Evolutionary conservation across 2,329 filamentous ascomycete genomes (phyloP).

Genomic region (Arthrobotrys megalospora): DNA sequence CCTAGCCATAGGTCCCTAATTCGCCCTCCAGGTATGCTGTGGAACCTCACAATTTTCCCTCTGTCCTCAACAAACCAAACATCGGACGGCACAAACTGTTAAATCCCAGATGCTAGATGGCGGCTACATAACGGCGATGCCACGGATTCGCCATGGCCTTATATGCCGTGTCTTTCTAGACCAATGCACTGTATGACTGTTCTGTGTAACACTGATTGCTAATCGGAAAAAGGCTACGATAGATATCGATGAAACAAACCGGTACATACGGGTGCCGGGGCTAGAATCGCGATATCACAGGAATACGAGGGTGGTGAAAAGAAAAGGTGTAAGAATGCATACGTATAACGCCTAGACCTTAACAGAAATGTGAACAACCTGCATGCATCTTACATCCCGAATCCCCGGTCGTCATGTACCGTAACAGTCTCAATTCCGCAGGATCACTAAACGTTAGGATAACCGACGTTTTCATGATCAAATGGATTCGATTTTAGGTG

Average conservation of each 20-base stretch:
- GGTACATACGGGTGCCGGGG: too few species aligned
- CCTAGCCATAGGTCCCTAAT: too few species aligned
- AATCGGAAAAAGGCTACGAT: background rate
- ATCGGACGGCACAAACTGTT: background rate
- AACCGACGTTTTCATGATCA: too few species aligned
- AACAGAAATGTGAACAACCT: background rate
- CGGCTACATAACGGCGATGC: conserved; percentile 1
- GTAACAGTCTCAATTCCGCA: background rate
- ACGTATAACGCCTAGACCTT: too few species aligned
- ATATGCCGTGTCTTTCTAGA: background rate
- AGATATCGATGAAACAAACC: background rate
- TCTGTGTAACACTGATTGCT: conserved; percentile 15
- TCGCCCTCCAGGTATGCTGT: background rate
- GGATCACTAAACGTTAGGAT: conserved; percentile 5
- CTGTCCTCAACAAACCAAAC: background rate
- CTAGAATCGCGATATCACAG: too few species aligned
- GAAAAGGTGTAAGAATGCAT: too few species aligned
- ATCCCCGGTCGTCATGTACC: background rate
- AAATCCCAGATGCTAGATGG: background rate
- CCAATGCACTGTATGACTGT: conserved; percentile 1
- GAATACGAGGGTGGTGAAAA: too few species aligned
- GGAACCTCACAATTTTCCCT: background rate
- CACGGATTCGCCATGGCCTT: conserved; percentile 2
- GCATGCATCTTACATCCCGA: conserved; percentile 4
- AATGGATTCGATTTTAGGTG: too few species aligned